Evolutionary conservation across 73 alveolate species (phyloP).

Genomic region (Blepharisma japonicum): DNA sequence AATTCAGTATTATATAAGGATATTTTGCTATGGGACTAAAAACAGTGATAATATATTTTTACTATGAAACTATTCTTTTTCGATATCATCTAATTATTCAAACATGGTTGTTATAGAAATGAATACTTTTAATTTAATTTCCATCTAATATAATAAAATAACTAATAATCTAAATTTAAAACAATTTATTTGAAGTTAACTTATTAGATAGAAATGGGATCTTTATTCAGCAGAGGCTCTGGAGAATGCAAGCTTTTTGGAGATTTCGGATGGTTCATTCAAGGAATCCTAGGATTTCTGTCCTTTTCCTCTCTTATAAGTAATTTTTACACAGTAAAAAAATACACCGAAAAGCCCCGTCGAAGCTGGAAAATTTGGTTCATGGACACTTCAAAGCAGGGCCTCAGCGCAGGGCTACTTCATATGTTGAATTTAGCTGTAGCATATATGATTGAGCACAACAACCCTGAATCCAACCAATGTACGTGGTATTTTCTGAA

Average conservation of each 20-base stretch:
- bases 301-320: conserved; percentile 26
- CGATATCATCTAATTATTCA: too few species aligned
- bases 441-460: conserved; percentile 2
- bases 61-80: too few species aligned
- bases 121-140: too few species aligned
- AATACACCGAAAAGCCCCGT: conserved; percentile 45
- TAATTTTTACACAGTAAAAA: conserved; percentile 36
- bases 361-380: conserved; percentile 55
- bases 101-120: too few species aligned
- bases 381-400: conserved; percentile 45
- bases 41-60: too few species aligned
- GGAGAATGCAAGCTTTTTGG: conserved; percentile 18
- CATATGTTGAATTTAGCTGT: conserved; percentile 31
- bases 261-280: neutral
- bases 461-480: conserved; percentile 2
- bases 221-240: neutral
- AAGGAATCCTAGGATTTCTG: neutral
- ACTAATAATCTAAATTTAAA: too few species aligned
- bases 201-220: too few species aligned
- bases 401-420: conserved; percentile 40
- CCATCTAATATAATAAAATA: too few species aligned
- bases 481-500: conserved; percentile 51
- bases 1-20: too few species aligned
- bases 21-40: too few species aligned
- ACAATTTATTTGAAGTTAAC: too few species aligned